These are phyloP conservation scores for Penicillium crystallinum DNA, from an alignment of 495 filamentous ascomycete genomes.

Conservation along the genomic window DNA sequence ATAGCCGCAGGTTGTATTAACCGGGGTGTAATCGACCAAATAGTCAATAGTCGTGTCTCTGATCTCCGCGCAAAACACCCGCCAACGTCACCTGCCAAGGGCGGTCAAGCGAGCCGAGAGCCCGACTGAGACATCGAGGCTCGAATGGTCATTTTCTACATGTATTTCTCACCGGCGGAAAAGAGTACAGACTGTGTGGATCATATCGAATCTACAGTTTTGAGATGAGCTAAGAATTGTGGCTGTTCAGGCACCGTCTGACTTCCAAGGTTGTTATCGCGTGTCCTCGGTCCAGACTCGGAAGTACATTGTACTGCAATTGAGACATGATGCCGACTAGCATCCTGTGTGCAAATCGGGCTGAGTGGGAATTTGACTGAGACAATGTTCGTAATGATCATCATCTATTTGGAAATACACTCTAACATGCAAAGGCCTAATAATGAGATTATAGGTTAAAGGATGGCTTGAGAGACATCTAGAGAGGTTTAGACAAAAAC, in stretches of 20 bases:
- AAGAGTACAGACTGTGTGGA: too few relatives aligned
- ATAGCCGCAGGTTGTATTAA: slow-evolving; percentile 15
- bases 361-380: too few relatives aligned
- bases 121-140: slow-evolving; percentile 12
- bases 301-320: too few relatives aligned
- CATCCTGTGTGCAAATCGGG: too few relatives aligned
- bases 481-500: too few relatives aligned
- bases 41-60: slow-evolving; percentile 22
- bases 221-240: not conserved
- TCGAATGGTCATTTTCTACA: not conserved
- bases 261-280: not conserved
- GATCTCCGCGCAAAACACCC: slow-evolving; percentile 28
- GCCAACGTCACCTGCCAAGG: slow-evolving; percentile 38
- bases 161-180: too few relatives aligned
- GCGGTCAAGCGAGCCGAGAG: slow-evolving; percentile 27
- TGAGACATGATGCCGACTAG: not conserved
- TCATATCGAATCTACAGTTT: too few relatives aligned
- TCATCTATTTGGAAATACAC: too few relatives aligned
- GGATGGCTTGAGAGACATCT: too few relatives aligned
- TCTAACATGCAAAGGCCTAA: too few relatives aligned
- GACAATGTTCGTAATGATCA: too few relatives aligned
- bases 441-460: too few relatives aligned
- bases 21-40: slow-evolving; percentile 10
- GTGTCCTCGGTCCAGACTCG: not conserved
- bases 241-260: slow-evolving; percentile 14